Evolutionary conservation across 805 yeast species (phyloP).

Genomic region (Candida sithepensis): DNA sequence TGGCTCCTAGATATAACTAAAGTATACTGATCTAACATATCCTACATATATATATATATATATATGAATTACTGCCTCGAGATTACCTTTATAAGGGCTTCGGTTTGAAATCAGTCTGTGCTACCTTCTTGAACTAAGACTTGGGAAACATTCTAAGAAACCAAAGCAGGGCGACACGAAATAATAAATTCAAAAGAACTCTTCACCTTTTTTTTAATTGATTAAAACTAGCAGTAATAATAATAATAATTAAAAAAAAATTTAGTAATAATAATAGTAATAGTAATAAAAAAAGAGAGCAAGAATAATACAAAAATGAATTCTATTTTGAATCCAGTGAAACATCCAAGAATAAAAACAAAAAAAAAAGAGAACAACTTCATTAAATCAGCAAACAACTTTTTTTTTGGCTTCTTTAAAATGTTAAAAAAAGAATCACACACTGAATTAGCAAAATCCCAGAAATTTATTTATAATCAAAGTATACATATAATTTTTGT

Average conservation of each 20-base stretch:
- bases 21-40: too few species aligned
- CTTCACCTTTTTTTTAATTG: not conserved
- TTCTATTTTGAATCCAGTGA: not conserved
- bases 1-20: too few species aligned
- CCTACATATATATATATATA: too few species aligned
- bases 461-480: conserved; percentile 1
- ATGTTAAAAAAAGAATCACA: not conserved
- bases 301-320: conserved; percentile 9
- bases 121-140: not conserved
- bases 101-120: too few species aligned
- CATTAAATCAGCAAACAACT: not conserved
- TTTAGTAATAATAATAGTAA: not conserved
- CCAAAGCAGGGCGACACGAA: not conserved
- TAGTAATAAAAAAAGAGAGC: conserved; percentile 2
- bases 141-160: not conserved
- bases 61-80: too few species aligned
- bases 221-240: not conserved
- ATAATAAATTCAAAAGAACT: not conserved
- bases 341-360: not conserved
- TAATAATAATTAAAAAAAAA: not conserved
- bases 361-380: conserved; percentile 10
- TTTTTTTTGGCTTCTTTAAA: not conserved
- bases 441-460: not conserved
- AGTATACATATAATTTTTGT: not conserved
- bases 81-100: too few species aligned